phyloP scores from a whole-genome alignment of 768 basidiomycete genomes.

The Termitomyces sp. region DNA sequence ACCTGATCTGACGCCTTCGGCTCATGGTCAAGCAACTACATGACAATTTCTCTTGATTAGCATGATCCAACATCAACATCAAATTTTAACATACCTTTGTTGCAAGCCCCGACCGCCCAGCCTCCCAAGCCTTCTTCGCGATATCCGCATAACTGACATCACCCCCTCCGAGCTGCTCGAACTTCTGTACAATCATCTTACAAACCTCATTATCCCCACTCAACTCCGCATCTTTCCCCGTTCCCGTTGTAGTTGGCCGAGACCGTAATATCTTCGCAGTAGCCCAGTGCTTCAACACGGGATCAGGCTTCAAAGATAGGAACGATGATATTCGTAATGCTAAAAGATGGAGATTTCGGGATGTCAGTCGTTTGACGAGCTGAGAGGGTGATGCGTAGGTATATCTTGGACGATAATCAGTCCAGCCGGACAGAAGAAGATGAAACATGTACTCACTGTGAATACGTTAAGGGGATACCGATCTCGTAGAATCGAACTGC shows the following conservation, averaged over 20 bases:
- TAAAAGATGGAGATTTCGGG: conserved; percentile 87
- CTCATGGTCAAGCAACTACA: background rate
- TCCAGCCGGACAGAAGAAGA: conserved; percentile 1
- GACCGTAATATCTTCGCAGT: conserved; percentile 84
- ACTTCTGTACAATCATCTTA: conserved; percentile 83
- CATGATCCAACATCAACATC: background rate
- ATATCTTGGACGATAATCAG: conserved; percentile 50
- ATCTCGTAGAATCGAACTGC: conserved; percentile 90
- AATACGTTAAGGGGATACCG: conserved; percentile 89
- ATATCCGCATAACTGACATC: conserved; percentile 94
- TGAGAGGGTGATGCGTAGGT: conserved; percentile 75
- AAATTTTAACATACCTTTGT: conserved; percentile 8
- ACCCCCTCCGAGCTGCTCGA: conserved; percentile 72
- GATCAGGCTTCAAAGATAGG: conserved; percentile 79
- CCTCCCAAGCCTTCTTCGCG: conserved; percentile 82
- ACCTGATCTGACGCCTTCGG: conserved; percentile 37
- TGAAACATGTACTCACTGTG: conserved; percentile 57
- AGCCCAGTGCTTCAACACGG: conserved; percentile 95
- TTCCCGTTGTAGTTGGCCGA: conserved; percentile 51
- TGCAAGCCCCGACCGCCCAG: conserved; percentile 18
- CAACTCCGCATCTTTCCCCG: conserved; percentile 52
- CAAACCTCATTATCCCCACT: conserved; percentile 78
- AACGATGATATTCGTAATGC: conserved; percentile 88
- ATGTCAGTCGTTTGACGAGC: conserved; percentile 78
- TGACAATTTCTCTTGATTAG: background rate